Percentiles rank a stretch among this genome's conserved stretches.
phyloP scores from a whole-genome alignment of 345 rosid genomes.

The Salix purpurea region DNA sequence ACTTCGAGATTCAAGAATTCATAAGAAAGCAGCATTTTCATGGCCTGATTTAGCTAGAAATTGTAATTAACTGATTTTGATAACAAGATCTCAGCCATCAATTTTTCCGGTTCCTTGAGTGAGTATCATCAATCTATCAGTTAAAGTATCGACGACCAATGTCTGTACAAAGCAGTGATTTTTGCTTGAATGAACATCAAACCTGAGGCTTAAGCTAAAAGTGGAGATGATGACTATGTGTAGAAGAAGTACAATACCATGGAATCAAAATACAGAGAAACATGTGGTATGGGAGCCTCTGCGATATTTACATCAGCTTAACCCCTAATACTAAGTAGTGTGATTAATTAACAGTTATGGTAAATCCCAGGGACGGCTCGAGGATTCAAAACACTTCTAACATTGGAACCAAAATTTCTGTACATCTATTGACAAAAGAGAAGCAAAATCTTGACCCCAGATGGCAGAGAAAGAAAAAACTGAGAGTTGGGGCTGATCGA shows the following conservation, averaged over 20 bases:
- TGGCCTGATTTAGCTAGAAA: background rate
- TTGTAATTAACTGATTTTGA: background rate
- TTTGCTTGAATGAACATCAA: background rate
- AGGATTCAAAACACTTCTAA: constrained; percentile 3
- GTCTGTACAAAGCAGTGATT: background rate
- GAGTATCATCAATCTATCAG: background rate
- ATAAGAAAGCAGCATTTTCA: background rate
- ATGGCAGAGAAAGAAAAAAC: background rate
- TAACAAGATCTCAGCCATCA: background rate
- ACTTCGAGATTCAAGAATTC: too few species aligned
- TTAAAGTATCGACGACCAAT: background rate
- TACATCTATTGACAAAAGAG: background rate
- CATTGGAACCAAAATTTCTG: background rate
- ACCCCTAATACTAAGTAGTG: background rate
- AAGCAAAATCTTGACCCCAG: background rate
- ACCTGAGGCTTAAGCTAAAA: too few species aligned
- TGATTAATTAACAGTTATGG: constrained; percentile 27
- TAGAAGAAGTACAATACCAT: background rate
- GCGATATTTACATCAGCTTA: background rate
- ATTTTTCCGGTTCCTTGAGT: background rate
- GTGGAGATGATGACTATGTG: background rate
- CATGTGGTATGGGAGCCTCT: background rate
- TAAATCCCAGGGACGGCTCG: constrained; percentile 4
- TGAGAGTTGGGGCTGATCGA: background rate
- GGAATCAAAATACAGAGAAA: background rate